These are phyloP conservation scores for Botryosphaeria dothidea DNA, from an alignment of 2,329 filamentous ascomycete genomes.

Conservation along the genomic window DNA sequence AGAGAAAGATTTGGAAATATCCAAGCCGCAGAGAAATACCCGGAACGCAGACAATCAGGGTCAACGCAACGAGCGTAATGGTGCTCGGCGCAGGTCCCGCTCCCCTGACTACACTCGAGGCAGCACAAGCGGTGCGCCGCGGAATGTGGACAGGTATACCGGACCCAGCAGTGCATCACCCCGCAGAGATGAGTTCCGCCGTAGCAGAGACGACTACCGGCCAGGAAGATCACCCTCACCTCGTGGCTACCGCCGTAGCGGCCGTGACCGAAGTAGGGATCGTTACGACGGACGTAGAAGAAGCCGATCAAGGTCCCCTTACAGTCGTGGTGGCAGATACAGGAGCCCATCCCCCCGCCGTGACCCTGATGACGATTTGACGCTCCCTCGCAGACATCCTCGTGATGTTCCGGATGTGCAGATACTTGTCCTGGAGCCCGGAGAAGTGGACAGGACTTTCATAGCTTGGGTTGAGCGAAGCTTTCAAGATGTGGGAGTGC, in stretches of 20 bases:
- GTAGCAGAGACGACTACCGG: slow-evolving; percentile 65
- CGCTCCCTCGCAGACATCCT: slow-evolving; percentile 72
- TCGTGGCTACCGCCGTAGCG: slow-evolving; percentile 33
- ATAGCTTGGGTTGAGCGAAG: slow-evolving; percentile 78
- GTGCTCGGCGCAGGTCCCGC: slow-evolving; percentile 56
- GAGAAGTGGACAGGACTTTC: slow-evolving; percentile 60
- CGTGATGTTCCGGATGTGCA: slow-evolving; percentile 85
- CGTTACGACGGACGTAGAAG: slow-evolving; percentile 52
- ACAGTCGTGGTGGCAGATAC: slow-evolving; percentile 61
- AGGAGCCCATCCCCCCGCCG: slow-evolving; percentile 70
- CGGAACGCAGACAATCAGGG: slow-evolving; percentile 51
- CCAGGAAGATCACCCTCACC: slow-evolving; percentile 48
- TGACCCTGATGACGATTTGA: slow-evolving; percentile 60
- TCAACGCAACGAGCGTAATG: slow-evolving; percentile 37
- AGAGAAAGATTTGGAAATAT: slow-evolving; percentile 77
- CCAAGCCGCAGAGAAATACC: slow-evolving; percentile 80
- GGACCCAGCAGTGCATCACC: slow-evolving; percentile 35
- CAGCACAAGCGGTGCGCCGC: slow-evolving; percentile 41
- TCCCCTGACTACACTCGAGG: slow-evolving; percentile 62
- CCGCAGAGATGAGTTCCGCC: slow-evolving; percentile 50
- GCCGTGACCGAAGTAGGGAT: slow-evolving; percentile 43
- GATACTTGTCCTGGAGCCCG: slow-evolving; percentile 76
- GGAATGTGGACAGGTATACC: slow-evolving; percentile 44
- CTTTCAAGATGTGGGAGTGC: slow-evolving; percentile 71
- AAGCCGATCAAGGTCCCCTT: slow-evolving; percentile 71